Evolutionary conservation across 2,329 filamentous ascomycete genomes (phyloP).

Genomic region (Cordyceps tenuipes): DNA sequence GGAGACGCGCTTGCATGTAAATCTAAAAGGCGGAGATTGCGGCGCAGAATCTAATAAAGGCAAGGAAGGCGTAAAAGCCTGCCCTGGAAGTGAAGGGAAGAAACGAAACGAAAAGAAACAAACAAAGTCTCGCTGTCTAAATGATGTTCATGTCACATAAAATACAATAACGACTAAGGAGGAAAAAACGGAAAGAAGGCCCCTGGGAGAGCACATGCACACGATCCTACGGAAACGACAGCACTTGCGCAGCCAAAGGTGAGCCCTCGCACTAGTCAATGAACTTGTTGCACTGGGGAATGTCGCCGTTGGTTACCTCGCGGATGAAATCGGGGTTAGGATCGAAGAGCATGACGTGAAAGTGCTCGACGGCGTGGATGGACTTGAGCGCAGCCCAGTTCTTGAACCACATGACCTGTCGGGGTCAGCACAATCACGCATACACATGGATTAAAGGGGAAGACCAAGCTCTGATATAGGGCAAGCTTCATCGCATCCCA

Average conservation of each 20-base stretch:
- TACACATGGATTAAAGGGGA: neutral
- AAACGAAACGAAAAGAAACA: neutral
- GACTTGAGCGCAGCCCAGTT: constrained; percentile 85
- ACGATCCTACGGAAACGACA: neutral
- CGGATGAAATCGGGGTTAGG: constrained; percentile 62
- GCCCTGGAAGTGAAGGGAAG: neutral
- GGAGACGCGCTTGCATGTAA: neutral
- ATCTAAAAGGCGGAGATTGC: neutral
- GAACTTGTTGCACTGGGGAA: constrained; percentile 49
- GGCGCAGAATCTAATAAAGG: neutral
- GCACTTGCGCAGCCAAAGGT: neutral
- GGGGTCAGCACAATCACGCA: constrained; percentile 8
- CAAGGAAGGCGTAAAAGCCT: neutral
- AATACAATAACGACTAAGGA: constrained; percentile 1
- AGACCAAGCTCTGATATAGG: neutral
- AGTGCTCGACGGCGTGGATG: constrained; percentile 81
- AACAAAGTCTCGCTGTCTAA: constrained; percentile 8
- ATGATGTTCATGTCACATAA: constrained; percentile 12
- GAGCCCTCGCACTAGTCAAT: constrained; percentile 10
- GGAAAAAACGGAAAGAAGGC: neutral
- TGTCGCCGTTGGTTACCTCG: constrained; percentile 65
- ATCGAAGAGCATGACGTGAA: constrained; percentile 85
- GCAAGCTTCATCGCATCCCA: neutral
- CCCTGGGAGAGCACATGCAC: neutral
- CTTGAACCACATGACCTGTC: constrained; percentile 38